Evolutionary conservation across 2,329 filamentous ascomycete species (phyloP), one percentile per base, ranked within the genome.

Genomic region (Fusarium pseudograminearum): DNA sequence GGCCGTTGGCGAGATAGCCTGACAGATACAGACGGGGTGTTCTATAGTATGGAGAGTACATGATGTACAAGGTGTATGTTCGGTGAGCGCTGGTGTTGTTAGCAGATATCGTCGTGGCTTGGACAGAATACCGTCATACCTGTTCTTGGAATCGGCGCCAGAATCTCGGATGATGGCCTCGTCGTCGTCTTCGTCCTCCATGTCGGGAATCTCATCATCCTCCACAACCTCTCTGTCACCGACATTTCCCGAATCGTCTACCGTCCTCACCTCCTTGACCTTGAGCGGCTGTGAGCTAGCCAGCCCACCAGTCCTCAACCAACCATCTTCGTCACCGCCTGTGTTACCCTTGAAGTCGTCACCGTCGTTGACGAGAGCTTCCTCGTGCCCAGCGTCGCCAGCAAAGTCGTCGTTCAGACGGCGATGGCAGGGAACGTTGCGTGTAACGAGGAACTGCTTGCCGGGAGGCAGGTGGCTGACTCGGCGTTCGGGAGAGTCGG

Each of bases 31-130:
- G 89, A 34, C 96, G 93, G 0, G 96, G 96, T 6, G 96, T 98
- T 73, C 93, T 92, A 83, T 98, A 99, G 84, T 97, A 98, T 38
- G 94, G 92, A 7, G 94, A 93, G 83, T 99, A 99, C 82, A 94
- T 96, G 77, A 99, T 98, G 86, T 99, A 99, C 72, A 99, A 91
- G 45, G 92, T 97, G 81, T 99, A 99, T n/a, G 93, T 97, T 73
- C 96, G 92, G 53, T 93, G 87, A 56, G 92, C 90, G 60, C 93
- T 97, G 71, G 28, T 24, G 4, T 9, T 41, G 38, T 60, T n/a
- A 70, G 61, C 26, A 38, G n/a, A 28, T 31, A 3, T 18, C 18
- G 18, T 7, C 26, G 14, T 20, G 3, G 15, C 4, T 38, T 15
- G n/a, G 26, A 20, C 33, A 18, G 9, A 24, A 18, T 8, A 20